These are phyloP conservation scores for Lentinula sp. DNA, from an alignment of 768 basidiomycete species.

Conservation along the genomic window DNA sequence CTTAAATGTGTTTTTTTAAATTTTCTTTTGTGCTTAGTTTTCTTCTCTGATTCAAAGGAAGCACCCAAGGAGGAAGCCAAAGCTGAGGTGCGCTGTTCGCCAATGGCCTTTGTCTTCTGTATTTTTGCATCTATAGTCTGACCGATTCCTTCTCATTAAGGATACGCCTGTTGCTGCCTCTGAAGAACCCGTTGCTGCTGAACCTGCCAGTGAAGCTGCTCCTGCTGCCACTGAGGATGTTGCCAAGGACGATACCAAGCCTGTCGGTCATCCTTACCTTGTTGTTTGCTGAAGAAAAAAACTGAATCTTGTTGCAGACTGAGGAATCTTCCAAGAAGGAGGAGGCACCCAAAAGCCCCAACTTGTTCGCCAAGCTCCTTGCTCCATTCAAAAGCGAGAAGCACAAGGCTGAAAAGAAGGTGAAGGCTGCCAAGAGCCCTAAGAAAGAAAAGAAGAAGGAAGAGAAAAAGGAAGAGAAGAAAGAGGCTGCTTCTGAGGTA, in stretches of 20 bases:
- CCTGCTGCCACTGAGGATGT: slow-evolving; percentile 15
- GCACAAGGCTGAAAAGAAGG: slow-evolving; percentile 54
- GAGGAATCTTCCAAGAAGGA: slow-evolving; percentile 64
- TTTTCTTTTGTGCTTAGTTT: slow-evolving; percentile 3
- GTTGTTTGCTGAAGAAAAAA: neutral
- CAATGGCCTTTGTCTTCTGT: neutral
- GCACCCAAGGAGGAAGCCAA: slow-evolving; percentile 34
- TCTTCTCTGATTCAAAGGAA: slow-evolving; percentile 22
- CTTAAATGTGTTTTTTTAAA: slow-evolving; percentile 8
- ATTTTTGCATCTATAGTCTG: slow-evolving; percentile 2
- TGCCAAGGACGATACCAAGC: slow-evolving; percentile 37
- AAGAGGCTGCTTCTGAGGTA: slow-evolving; percentile 66
- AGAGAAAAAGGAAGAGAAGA: slow-evolving; percentile 67
- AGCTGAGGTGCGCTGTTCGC: slow-evolving; percentile 24
- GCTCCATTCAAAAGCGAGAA: slow-evolving; percentile 73
- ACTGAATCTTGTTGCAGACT: slow-evolving; percentile 20
- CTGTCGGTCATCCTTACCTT: slow-evolving; percentile 20
- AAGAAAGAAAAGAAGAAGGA: slow-evolving; percentile 84
- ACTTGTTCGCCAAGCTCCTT: slow-evolving; percentile 71
- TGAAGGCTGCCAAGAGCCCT: slow-evolving; percentile 64
- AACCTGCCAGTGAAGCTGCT: slow-evolving; percentile 38
- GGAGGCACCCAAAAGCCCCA: slow-evolving; percentile 75
- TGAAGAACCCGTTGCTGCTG: slow-evolving; percentile 43
- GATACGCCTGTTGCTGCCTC: slow-evolving; percentile 26
- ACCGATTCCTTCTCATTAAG: slow-evolving; percentile 14